These are phyloP conservation scores for Phellopilus nigrolimitatus DNA, from an alignment of 1,284 basidiomycete species.

Conservation along the genomic window DNA sequence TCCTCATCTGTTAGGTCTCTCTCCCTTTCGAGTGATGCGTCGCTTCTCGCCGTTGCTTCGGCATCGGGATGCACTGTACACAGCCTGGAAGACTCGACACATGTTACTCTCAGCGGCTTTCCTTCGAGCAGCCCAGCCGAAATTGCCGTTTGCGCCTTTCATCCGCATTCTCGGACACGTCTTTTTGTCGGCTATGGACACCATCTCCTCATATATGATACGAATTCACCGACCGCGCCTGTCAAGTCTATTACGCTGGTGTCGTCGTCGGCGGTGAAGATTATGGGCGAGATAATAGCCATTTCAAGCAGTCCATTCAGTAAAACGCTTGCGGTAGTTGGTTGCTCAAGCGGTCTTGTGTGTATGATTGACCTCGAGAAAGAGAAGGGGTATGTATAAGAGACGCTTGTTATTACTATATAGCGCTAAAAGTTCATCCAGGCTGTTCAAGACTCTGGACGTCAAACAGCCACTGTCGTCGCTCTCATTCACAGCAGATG, in stretches of 20 bases:
- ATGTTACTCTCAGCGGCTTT: conserved; percentile 49
- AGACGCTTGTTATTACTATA: neutral
- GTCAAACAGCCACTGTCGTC: conserved; percentile 50
- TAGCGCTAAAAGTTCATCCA: conserved; percentile 27
- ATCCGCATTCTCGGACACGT: conserved; percentile 51
- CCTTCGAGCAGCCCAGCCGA: conserved; percentile 21
- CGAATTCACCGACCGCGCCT: conserved; percentile 50
- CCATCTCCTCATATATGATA: conserved; percentile 58
- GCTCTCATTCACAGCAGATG: conserved; percentile 61
- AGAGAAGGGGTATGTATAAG: conserved; percentile 55
- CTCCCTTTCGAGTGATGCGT: conserved; percentile 53
- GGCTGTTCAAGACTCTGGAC: conserved; percentile 51
- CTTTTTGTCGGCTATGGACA: conserved; percentile 52
- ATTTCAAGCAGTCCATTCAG: conserved; percentile 68
- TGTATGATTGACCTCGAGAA: conserved; percentile 66
- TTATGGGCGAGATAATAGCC: conserved; percentile 40
- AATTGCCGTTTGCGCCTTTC: conserved; percentile 50
- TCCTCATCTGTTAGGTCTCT: conserved; percentile 46
- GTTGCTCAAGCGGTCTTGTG: conserved; percentile 48
- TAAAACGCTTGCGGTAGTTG: conserved; percentile 58
- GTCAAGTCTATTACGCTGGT: conserved; percentile 43
- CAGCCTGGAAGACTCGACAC: conserved; percentile 44
- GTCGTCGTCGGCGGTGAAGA: conserved; percentile 32
- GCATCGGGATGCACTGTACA: conserved; percentile 50
- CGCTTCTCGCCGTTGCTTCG: conserved; percentile 53